Evolutionary conservation across 2,329 filamentous ascomycete species (phyloP).

Genomic region (Colletotrichum sp.): DNA sequence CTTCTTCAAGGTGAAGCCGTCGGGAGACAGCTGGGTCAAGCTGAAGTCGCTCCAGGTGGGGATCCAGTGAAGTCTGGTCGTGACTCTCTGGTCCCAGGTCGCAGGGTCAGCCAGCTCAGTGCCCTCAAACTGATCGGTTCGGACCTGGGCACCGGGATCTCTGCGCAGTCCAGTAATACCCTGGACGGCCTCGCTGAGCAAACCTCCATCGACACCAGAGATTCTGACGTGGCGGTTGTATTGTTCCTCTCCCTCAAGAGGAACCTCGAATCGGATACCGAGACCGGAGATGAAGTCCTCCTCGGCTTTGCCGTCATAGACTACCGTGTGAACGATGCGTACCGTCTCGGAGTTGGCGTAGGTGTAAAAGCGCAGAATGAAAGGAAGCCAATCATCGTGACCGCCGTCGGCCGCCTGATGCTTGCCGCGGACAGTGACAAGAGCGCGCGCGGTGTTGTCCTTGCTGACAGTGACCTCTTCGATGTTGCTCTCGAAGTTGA

Average conservation of each 20-base stretch:
- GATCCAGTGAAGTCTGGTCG: constrained; percentile 56
- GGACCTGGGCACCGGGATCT: constrained; percentile 55
- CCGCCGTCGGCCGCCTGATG: constrained; percentile 35
- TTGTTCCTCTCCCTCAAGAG: constrained; percentile 53
- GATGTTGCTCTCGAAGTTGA: constrained; percentile 53
- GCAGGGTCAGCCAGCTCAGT: constrained; percentile 42
- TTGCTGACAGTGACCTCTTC: constrained; percentile 53
- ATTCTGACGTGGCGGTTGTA: constrained; percentile 65
- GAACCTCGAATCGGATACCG: constrained; percentile 60
- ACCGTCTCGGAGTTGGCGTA: constrained; percentile 62
- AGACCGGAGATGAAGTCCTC: constrained; percentile 58
- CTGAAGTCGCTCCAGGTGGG: constrained; percentile 63
- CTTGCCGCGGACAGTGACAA: constrained; percentile 49
- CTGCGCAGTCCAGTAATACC: constrained; percentile 62
- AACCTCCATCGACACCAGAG: constrained; percentile 56
- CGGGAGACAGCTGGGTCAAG: constrained; percentile 60
- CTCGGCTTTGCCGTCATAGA: constrained; percentile 54
- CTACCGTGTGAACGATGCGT: constrained; percentile 58
- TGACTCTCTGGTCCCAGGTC: constrained; percentile 51
- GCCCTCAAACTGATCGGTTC: constrained; percentile 55
- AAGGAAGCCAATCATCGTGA: constrained; percentile 57
- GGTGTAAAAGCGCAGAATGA: constrained; percentile 61
- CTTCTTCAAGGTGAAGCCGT: constrained; percentile 66
- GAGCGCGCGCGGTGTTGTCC: constrained; percentile 42
- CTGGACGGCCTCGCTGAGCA: constrained; percentile 62